A percentile compares a stretch with the other conserved stretches of the same genome.
Evolutionary conservation across 768 basidiomycete species (phyloP).

Genomic region (Mycena indigotica): DNA sequence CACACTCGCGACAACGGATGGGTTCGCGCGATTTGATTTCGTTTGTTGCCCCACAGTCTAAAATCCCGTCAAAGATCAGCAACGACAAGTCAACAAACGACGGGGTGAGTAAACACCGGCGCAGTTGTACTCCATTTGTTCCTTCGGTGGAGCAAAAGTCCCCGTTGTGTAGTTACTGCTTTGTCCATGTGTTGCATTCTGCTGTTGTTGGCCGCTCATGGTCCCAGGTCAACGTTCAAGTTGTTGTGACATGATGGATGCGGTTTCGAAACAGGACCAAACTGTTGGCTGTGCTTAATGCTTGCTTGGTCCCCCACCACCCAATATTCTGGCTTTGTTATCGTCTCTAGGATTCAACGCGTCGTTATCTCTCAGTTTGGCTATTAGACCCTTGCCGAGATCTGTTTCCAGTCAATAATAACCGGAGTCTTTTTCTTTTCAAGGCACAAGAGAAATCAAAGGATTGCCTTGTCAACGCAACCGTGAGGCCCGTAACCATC

Average conservation of each 20-base stretch:
- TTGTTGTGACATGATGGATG: constrained; percentile 3
- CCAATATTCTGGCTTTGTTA: too few relatives aligned
- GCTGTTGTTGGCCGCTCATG: not conserved
- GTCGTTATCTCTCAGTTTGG: not conserved
- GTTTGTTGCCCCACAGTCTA: constrained; percentile 92
- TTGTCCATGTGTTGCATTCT: not conserved
- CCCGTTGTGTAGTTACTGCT: not conserved
- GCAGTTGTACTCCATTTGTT: constrained; percentile 83
- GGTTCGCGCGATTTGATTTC: constrained; percentile 89
- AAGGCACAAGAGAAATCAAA: constrained; percentile 40
- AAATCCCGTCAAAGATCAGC: constrained; percentile 3
- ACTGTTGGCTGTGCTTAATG: not conserved
- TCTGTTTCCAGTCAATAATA: constrained; percentile 1
- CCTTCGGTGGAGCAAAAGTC: constrained; percentile 36
- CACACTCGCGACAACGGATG: constrained; percentile 94
- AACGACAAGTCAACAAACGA: too few relatives aligned
- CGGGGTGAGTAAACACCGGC: too few relatives aligned
- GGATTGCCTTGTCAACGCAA: constrained; percentile 56
- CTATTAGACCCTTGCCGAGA: constrained; percentile 55
- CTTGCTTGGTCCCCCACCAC: not conserved
- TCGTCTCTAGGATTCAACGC: not conserved
- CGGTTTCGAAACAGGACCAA: not conserved
- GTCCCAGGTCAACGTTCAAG: not conserved
- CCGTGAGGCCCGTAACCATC: constrained; percentile 56
- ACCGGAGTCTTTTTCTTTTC: not conserved